Base-by-base conservation (phyloP, 2,329 filamentous ascomycete species). In the Chrysoporthe puriensis region DNA sequence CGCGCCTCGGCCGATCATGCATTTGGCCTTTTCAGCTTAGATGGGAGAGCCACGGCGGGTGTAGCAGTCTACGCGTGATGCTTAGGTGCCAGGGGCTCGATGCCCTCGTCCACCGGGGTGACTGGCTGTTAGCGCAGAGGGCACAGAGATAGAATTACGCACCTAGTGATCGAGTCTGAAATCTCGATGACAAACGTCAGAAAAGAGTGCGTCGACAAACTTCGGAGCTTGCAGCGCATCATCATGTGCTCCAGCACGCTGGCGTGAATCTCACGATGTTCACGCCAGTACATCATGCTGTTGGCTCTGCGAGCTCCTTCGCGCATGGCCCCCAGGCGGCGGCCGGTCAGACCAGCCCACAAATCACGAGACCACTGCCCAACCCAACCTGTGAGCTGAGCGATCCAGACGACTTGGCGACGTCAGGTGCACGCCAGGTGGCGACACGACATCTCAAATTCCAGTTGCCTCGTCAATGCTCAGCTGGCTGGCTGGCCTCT, bases 361-460 rank as follows among this genome's bases (percentile, higher is more conserved):
- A 34, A 34, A 32, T 9, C 50, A 54, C 21, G 50, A 34, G 50
- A 54, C 4, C 50, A 54, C 32, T 14, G 11, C 26, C 32, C 21
- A 3, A 54, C 21, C 13, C 32, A 36, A 16, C 34, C 21, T 3
- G 34, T 11, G 13, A 57, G 54, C 18, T 40, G 54, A 57, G 54
- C 9, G 32, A 36, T 9, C 54, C 32, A 11, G 18, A 13, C 52
- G 32, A 18, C 50, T 54, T 34, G 50, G 26, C 11, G 50, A 54
- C 34, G 32, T 57, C 54, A 57, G 54, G 54, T 40, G 54, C 32
- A 34, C 16, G 54, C 32, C 50, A 54, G 48, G 50, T 54, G 50
- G 50, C 50, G 44, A 48, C 16, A 9, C 8, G 44, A 21, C 21
- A 26, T 13, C 21, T 9, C 36, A 40, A 40, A 40, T 9, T 40